These are phyloP conservation scores for Trypanosoma scelopori DNA, from an alignment of 208 protist species.

Conservation along the genomic window DNA sequence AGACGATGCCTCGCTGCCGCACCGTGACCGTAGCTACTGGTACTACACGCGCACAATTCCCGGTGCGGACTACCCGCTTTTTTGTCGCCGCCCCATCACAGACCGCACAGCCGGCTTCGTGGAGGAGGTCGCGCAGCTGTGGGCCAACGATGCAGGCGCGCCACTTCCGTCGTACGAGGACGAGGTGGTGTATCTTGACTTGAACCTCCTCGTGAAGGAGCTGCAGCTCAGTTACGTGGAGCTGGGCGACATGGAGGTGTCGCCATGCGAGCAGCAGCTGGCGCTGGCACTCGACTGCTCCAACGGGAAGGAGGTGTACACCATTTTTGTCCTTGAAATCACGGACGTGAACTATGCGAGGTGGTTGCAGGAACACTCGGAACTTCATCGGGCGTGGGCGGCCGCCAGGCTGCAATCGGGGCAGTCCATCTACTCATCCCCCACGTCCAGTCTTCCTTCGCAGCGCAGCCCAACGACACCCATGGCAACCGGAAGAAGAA, in stretches of 20 bases:
- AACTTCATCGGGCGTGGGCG: constrained; percentile 37
- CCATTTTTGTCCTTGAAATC: constrained; percentile 53
- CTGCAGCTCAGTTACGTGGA: constrained; percentile 49
- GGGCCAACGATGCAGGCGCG: constrained; percentile 29
- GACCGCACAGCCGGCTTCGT: constrained; percentile 40
- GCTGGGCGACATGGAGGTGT: constrained; percentile 64
- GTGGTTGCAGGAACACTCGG: constrained; percentile 42
- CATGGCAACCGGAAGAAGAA: background rate
- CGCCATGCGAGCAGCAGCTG: constrained; percentile 42
- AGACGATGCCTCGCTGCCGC: constrained; percentile 56
- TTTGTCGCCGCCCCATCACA: constrained; percentile 53
- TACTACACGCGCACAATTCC: constrained; percentile 64
- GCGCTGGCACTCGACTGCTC: constrained; percentile 65
- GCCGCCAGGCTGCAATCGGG: constrained; percentile 26
- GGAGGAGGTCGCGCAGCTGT: constrained; percentile 40
- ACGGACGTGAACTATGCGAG: constrained; percentile 46
- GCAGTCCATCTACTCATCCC: constrained; percentile 46
- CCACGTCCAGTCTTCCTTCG: constrained; percentile 7
- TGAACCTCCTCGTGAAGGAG: constrained; percentile 60
- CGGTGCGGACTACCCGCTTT: constrained; percentile 54
- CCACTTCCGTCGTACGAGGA: constrained; percentile 54
- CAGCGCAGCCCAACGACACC: constrained; percentile 4
- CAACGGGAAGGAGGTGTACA: constrained; percentile 63
- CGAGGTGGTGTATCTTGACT: constrained; percentile 66
- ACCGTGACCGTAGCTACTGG: constrained; percentile 55